phyloP scores from a whole-genome alignment of 2,329 filamentous ascomycete genomes.

The Talaromyces marneffei region DNA sequence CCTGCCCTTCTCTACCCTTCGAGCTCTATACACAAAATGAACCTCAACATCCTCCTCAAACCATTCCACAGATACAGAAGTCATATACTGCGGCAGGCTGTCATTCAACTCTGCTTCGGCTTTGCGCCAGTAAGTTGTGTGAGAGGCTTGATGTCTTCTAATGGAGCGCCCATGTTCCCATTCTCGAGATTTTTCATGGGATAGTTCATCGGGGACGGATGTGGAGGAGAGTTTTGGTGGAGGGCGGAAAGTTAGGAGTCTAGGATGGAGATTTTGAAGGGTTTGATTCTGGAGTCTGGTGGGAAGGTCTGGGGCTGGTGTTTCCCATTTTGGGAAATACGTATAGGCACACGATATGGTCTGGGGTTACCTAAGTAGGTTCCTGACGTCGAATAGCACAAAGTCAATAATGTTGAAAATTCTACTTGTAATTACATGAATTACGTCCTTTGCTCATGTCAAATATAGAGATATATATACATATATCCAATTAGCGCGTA shows the following conservation, averaged over 20 bases:
- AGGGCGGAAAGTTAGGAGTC: conserved; percentile 50
- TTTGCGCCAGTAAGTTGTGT: conserved; percentile 56
- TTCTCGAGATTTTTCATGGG: conserved; percentile 22
- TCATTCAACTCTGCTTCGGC: conserved; percentile 55
- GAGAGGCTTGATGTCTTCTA: conserved; percentile 54
- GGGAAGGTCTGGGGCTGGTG: background rate
- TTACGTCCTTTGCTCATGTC: background rate
- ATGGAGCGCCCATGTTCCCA: conserved; percentile 56
- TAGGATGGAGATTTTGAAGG: conserved; percentile 49
- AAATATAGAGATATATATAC: background rate
- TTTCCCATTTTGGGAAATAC: background rate
- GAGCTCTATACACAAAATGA: conserved; percentile 58
- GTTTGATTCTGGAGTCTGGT: conserved; percentile 16
- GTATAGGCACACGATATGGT: background rate
- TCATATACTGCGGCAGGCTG: conserved; percentile 54
- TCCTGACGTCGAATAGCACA: background rate
- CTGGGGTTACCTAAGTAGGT: background rate
- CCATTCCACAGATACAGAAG: conserved; percentile 49
- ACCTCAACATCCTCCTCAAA: conserved; percentile 53
- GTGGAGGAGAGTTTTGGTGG: conserved; percentile 53
- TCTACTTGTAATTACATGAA: background rate
- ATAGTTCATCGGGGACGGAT: conserved; percentile 54
- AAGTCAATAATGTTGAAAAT: background rate
- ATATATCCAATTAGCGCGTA: background rate
- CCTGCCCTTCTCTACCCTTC: conserved; percentile 28